These are phyloP conservation scores for Aphanomyces astaci DNA, from an alignment of 352 stramenopile species.

Conservation along the genomic window DNA sequence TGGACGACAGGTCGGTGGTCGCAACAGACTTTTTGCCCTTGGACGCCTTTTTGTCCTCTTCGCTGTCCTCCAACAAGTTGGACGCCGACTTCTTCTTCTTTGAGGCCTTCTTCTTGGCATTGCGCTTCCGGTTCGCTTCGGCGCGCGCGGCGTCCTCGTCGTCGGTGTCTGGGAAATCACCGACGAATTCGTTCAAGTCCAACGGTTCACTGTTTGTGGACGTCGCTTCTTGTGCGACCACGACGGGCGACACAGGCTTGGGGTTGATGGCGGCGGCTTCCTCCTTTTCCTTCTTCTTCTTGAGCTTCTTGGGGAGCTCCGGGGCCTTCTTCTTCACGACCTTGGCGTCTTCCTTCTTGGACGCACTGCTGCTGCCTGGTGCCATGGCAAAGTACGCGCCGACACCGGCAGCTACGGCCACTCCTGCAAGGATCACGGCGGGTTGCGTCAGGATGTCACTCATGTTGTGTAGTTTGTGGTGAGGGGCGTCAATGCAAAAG, in stretches of 20 bases:
- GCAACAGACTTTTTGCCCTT: conserved; percentile 28
- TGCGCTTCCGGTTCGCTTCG: conserved; percentile 76
- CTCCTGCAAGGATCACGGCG: conserved; percentile 11
- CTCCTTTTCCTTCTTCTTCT: conserved; percentile 22
- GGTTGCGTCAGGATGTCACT: conserved; percentile 9
- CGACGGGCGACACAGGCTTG: not conserved
- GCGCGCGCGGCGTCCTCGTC: conserved; percentile 66
- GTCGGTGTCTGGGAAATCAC: conserved; percentile 68
- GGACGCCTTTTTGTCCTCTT: conserved; percentile 46
- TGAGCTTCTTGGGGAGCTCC: conserved; percentile 18
- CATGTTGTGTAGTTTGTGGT: not conserved
- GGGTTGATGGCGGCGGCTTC: not conserved
- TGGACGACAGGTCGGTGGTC: not conserved
- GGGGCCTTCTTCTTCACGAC: conserved; percentile 14
- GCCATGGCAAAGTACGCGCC: conserved; percentile 16
- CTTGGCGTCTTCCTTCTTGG: not conserved
- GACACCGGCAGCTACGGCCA: conserved; percentile 2
- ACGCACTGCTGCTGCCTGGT: not conserved
- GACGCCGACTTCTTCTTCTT: conserved; percentile 37
- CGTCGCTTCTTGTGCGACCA: not conserved
- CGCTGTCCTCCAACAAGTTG: conserved; percentile 8
- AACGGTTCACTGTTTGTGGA: not conserved
- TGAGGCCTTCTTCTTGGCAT: conserved; percentile 68
- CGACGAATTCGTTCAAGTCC: conserved; percentile 14
- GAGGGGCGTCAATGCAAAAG: conserved; percentile 6